phyloP scores from a whole-genome alignment of 306 rosid species.

The Canavalia gladiata region DNA sequence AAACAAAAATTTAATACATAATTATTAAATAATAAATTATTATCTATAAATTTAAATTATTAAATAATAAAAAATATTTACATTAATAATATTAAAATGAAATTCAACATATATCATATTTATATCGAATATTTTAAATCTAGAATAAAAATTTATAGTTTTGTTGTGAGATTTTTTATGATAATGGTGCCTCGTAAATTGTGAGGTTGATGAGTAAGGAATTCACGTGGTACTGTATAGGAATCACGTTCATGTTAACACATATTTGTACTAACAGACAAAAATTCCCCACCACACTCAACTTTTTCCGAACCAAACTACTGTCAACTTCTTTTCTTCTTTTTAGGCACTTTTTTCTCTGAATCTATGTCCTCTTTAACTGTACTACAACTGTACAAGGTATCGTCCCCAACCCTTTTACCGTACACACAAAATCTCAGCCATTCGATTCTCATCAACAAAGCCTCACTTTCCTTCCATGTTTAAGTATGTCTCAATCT shows the following conservation, averaged over 20 bases:
- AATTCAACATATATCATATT: too few species aligned
- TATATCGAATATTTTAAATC: too few species aligned
- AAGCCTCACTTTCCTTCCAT: not conserved
- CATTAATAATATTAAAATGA: too few species aligned
- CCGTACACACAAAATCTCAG: conserved; percentile 29
- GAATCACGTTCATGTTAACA: conserved; percentile 39
- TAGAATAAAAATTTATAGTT: too few species aligned
- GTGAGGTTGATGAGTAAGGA: conserved; percentile 13
- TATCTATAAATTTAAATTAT: too few species aligned
- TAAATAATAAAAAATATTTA: too few species aligned
- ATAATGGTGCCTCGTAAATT: conserved; percentile 2
- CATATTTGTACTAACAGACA: conserved; percentile 47
- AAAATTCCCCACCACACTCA: conserved; percentile 51
- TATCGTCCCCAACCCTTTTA: not conserved
- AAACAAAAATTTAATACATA: too few species aligned
- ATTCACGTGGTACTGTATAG: conserved; percentile 40
- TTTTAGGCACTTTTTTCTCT: not conserved
- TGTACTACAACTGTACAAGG: not conserved
- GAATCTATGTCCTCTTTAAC: not conserved
- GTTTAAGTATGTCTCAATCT: not conserved
- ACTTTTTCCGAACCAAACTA: conserved; percentile 44
- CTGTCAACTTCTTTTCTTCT: conserved; percentile 30
- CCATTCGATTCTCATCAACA: conserved; percentile 28
- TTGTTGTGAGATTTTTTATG: not conserved
- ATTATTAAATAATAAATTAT: too few species aligned